Percentiles rank a stretch among this genome's conserved stretches.
Evolutionary conservation across 148 eudicot species (phyloP).

Genomic region (Limonium bicolor): DNA sequence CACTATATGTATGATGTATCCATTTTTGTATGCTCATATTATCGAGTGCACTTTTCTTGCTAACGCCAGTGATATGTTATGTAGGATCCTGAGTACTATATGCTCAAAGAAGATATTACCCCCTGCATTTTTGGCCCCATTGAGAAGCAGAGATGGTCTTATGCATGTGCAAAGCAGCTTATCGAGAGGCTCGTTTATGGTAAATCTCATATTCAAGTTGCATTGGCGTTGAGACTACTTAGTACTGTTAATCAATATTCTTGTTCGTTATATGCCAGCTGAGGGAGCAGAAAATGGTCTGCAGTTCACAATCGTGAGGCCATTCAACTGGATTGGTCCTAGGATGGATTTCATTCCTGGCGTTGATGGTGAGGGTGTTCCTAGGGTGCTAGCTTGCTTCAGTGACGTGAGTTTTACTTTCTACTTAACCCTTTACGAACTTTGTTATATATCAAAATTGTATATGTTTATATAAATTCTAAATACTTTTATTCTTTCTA

Average conservation of each 20-base stretch:
- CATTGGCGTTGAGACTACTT: neutral
- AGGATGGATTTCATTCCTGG: conserved; percentile 99
- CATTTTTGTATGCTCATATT: no score
- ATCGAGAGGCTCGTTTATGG: conserved; percentile 97
- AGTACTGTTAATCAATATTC: neutral
- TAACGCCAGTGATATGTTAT: no score
- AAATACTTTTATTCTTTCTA: neutral
- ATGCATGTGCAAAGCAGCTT: conserved; percentile 95
- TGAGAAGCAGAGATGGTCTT: conserved; percentile 99
- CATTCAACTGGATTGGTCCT: conserved; percentile 99
- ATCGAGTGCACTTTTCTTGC: no score
- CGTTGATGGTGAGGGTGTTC: conserved; percentile 98
- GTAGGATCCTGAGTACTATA: conserved; percentile 83
- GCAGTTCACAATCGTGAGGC: conserved; percentile 91
- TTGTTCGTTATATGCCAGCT: conserved; percentile 24
- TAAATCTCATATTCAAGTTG: conserved; percentile 6
- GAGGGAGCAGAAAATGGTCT: conserved; percentile 99
- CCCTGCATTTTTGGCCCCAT: conserved; percentile 97
- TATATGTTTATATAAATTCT: neutral
- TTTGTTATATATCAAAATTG: neutral
- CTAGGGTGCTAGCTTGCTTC: conserved; percentile 95
- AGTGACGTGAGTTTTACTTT: conserved; percentile 51
- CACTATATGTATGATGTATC: neutral
- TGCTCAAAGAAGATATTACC: conserved; percentile 76
- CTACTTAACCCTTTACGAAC: neutral